Conservation (phyloP, 148 eudicot genomes). For the Vaccinium macrocarpon region DNA sequence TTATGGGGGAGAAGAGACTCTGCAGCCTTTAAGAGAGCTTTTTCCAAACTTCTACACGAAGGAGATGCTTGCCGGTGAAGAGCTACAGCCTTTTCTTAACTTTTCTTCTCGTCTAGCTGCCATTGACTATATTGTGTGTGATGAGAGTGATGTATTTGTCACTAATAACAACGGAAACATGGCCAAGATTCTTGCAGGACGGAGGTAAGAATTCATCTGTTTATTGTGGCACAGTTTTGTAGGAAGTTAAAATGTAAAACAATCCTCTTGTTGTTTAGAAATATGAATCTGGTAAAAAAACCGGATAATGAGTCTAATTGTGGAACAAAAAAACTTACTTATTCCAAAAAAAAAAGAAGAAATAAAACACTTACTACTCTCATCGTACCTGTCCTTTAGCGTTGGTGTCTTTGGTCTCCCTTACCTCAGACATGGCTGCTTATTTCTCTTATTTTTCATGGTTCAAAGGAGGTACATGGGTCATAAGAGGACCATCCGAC, state of each 20-base stretch:
- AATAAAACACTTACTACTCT: neutral
- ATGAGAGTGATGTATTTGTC: constrained; percentile 95
- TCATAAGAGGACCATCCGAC: constrained; percentile 89
- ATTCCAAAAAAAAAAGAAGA: too few relatives aligned
- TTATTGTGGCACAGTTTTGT: constrained; percentile 1
- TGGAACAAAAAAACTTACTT: neutral
- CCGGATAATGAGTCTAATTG: neutral
- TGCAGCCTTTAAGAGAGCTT: constrained; percentile 76
- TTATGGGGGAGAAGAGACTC: constrained; percentile 90
- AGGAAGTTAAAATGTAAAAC: neutral
- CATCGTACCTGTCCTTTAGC: neutral
- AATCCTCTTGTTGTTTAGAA: neutral
- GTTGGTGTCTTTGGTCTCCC: neutral
- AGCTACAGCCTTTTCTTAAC: constrained; percentile 61
- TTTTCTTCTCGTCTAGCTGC: constrained; percentile 98
- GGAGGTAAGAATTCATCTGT: constrained; percentile 51
- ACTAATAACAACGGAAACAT: constrained; percentile 96
- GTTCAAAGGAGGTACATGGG: constrained; percentile 86
- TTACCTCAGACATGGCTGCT: neutral
- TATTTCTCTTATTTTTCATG: constrained; percentile 14
- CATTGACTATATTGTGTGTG: constrained; percentile 85
- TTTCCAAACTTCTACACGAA: constrained; percentile 93
- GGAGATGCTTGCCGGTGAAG: constrained; percentile 76
- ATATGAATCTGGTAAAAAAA: constrained; percentile 5
- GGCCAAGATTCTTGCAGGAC: constrained; percentile 97